Evolutionary conservation across 2,329 filamentous ascomycete genomes (phyloP), one percentile per base, ranked within the genome.

Genomic region (Trichocomaceae sp.): DNA sequence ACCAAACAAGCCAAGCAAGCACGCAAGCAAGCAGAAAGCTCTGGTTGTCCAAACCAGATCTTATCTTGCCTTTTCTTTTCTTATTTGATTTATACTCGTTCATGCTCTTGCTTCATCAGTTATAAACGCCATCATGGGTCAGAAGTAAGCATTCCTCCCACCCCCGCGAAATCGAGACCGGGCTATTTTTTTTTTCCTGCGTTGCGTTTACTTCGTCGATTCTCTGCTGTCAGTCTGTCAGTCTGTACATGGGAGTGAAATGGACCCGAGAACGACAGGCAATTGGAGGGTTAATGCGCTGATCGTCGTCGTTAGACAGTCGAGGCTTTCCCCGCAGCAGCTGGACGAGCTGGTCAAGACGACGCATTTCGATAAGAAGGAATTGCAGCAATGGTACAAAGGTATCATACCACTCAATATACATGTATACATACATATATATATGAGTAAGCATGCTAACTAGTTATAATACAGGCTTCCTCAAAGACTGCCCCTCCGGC

Each of bases 301-400:
- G 23, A 26, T 26, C 23, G 23, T 26, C 23, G 23, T 29, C 42
- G 37, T n/a, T 61, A 99, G 93, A 77, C 93, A 97, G 80, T 97
- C 92, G 66, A 99, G 97, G 80, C 87, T 99, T 71, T 96, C 91
- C 57, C 89, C 93, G 72, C 87, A 96, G 74, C 90, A 99, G 81
- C 87, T 99, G 69, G 83, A 83, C 63, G 93, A 99, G 75, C 84
- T 99, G 63, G 91, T 97, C 72, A 93, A 90, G 79, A 90, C 90
- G 58, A 99, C 93, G 61, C 90, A 97, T 75, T 99, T 99, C 70
- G 93, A 99, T 76, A 96, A 96, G 85, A 97, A 97, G 80, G 93
- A 99, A 76, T 76, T 99, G 70, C 93, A 99, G 73, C 92, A 97
- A 84, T 99, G 93, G 93, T 97, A 99, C 77, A 97, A 97, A 82